Evolutionary conservation across 2,329 filamentous ascomycete genomes (phyloP).

Genomic region (Calonectria hawksworthii): DNA sequence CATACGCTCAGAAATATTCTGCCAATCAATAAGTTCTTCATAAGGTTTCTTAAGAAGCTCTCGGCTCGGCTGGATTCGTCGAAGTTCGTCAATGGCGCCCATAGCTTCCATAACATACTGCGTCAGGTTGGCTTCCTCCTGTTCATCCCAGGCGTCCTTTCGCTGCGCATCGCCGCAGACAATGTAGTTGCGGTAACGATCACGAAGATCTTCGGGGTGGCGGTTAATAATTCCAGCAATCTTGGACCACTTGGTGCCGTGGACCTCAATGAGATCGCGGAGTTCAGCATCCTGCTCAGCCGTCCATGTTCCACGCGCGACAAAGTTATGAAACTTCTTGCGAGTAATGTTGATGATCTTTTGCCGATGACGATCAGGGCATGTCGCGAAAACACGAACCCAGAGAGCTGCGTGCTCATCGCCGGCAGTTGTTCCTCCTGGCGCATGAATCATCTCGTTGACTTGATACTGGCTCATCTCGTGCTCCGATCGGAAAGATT

Average conservation of each 20-base stretch:
- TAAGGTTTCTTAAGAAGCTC: slow-evolving; percentile 56
- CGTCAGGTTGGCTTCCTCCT: slow-evolving; percentile 70
- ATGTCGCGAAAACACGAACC: slow-evolving; percentile 61
- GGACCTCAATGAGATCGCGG: slow-evolving; percentile 50
- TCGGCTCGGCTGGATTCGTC: slow-evolving; percentile 50
- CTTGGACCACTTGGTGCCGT: slow-evolving; percentile 69
- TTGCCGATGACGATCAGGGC: slow-evolving; percentile 64
- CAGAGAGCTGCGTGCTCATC: slow-evolving; percentile 62
- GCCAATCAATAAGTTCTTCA: slow-evolving; percentile 75
- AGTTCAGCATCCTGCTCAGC: slow-evolving; percentile 54
- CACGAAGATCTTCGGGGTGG: slow-evolving; percentile 74
- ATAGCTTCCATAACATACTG: slow-evolving; percentile 68
- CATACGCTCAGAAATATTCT: slow-evolving; percentile 74
- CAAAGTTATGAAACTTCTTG: slow-evolving; percentile 76
- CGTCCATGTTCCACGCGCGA: slow-evolving; percentile 64
- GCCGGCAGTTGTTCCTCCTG: slow-evolving; percentile 53
- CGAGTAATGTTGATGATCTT: slow-evolving; percentile 71
- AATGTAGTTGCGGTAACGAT: slow-evolving; percentile 79
- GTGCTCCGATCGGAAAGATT: slow-evolving; percentile 59
- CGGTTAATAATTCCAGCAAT: slow-evolving; percentile 76
- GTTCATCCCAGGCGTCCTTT: slow-evolving; percentile 70
- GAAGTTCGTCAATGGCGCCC: slow-evolving; percentile 58
- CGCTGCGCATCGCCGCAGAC: slow-evolving; percentile 67
- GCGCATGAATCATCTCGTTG: slow-evolving; percentile 60
- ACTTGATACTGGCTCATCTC: slow-evolving; percentile 59